These are phyloP conservation scores for Termitomyces sp. DNA, from an alignment of 768 basidiomycete genomes.

Conservation along the genomic window DNA sequence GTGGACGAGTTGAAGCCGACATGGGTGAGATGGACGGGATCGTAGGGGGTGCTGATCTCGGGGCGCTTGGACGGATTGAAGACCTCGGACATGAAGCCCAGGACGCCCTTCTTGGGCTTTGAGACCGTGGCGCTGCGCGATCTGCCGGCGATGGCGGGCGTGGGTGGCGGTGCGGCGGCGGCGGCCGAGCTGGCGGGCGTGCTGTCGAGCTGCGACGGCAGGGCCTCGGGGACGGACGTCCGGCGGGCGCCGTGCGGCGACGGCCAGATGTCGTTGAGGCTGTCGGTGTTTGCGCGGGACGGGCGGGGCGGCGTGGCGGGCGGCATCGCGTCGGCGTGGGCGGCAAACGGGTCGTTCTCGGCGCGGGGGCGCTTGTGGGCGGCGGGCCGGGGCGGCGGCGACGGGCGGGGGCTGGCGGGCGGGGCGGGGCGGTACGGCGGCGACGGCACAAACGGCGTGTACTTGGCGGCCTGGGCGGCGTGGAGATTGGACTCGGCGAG, in stretches of 20 bases:
- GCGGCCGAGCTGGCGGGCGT: no score
- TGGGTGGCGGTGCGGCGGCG: neutral
- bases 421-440: constrained; percentile 28
- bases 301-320: constrained; percentile 44
- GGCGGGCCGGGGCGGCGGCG: constrained; percentile 29
- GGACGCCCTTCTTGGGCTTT: constrained; percentile 62
- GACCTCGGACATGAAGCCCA: constrained; percentile 66
- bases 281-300: constrained; percentile 81
- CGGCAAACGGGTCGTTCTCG: constrained; percentile 54
- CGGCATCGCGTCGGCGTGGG: constrained; percentile 22
- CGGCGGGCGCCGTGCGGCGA: constrained; percentile 38
- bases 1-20: constrained; percentile 99
- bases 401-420: neutral
- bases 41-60: constrained; percentile 97
- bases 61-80: constrained; percentile 71
- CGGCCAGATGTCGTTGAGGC: constrained; percentile 68
- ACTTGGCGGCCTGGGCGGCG: constrained; percentile 46
- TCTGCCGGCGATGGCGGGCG: constrained; percentile 18
- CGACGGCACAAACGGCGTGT: constrained; percentile 29
- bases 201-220: no score
- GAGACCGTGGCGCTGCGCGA: constrained; percentile 44
- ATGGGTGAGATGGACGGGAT: constrained; percentile 98
- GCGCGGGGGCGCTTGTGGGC: constrained; percentile 53
- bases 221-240: constrained; percentile 32
- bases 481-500: constrained; percentile 54